phyloP scores from a whole-genome alignment of 2,329 filamentous ascomycete genomes.

The Penicillium carneum region DNA sequence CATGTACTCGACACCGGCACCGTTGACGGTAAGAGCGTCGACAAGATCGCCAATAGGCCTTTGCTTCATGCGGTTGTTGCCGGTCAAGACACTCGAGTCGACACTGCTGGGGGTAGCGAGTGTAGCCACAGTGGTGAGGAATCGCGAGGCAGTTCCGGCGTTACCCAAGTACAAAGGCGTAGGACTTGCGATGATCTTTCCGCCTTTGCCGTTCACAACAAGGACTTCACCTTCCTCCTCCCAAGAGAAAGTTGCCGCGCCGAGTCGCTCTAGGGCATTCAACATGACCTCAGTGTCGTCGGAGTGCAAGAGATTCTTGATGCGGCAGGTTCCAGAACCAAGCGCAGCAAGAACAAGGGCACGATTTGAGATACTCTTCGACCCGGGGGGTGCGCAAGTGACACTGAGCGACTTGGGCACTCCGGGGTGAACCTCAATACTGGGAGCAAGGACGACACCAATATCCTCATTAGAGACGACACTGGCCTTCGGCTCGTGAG shows the following conservation, averaged over 20 bases:
- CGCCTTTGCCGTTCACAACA: constrained; percentile 89
- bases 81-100: constrained; percentile 80
- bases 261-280: constrained; percentile 82
- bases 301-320: constrained; percentile 92
- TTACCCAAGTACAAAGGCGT: constrained; percentile 91
- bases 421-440: constrained; percentile 75
- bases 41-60: constrained; percentile 92
- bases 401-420: constrained; percentile 71
- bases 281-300: constrained; percentile 98
- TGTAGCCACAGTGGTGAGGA: constrained; percentile 88
- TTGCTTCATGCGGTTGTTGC: constrained; percentile 95
- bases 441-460: constrained; percentile 79
- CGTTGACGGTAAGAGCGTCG: constrained; percentile 85
- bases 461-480: constrained; percentile 88
- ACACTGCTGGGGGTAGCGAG: constrained; percentile 73
- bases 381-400: constrained; percentile 86
- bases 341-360: constrained; percentile 93
- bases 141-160: constrained; percentile 92
- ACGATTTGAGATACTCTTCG: constrained; percentile 96
- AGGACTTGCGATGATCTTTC: constrained; percentile 76
- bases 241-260: constrained; percentile 89
- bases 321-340: constrained; percentile 81
- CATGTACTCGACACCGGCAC: constrained; percentile 84
- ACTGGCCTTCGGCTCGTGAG: constrained; percentile 84
- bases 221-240: constrained; percentile 92